phyloP scores from a whole-genome alignment of 2,329 filamentous ascomycete genomes.

The Alternaria viburni region DNA sequence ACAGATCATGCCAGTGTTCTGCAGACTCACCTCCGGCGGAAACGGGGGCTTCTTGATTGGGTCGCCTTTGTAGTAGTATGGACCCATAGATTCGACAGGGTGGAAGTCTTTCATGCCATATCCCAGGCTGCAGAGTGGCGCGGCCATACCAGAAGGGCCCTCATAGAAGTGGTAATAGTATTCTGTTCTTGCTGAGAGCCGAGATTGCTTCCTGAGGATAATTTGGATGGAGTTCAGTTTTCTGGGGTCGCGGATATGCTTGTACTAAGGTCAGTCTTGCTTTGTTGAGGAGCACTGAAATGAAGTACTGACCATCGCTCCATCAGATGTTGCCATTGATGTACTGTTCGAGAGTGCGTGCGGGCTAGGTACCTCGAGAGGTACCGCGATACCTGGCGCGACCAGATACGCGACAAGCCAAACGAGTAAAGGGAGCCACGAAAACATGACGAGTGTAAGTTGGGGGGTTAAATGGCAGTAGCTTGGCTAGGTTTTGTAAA shows the following conservation, averaged over 20 bases:
- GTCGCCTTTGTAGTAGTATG: neutral
- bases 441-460: neutral
- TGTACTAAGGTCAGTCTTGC: neutral
- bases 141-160: neutral
- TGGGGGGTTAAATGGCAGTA: neutral
- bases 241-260: neutral
- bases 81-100: neutral
- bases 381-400: neutral
- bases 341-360: neutral
- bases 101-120: neutral
- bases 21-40: neutral
- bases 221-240: neutral
- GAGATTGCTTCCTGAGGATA: neutral
- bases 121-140: neutral
- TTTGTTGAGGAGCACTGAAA: neutral
- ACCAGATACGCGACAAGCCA: neutral
- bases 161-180: neutral
- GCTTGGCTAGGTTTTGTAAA: neutral
- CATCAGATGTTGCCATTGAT: neutral
- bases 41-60: neutral
- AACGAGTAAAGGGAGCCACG: neutral
- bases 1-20: neutral
- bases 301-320: neutral
- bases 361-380: neutral
- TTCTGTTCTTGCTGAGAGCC: neutral